These are phyloP conservation scores for Oryza glaberrima DNA, from an alignment of 176 grass and related monocot genomes.

Conservation along the genomic window DNA sequence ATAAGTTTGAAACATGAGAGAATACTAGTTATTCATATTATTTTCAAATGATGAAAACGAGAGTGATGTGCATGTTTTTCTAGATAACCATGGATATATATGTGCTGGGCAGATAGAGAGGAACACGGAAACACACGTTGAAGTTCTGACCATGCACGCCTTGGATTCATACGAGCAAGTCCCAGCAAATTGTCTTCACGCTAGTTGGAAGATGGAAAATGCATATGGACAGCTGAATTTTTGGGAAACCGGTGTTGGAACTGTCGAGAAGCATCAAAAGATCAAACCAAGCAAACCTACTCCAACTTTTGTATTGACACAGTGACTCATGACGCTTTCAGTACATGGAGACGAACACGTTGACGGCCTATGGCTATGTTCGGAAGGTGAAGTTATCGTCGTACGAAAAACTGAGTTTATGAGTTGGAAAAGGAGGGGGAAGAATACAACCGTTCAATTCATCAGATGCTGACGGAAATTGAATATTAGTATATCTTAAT, in stretches of 20 bases:
- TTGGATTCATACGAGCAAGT: background rate
- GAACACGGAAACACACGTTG: background rate
- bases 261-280: background rate
- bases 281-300: background rate
- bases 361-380: background rate
- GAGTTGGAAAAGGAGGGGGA: no score
- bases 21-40: background rate
- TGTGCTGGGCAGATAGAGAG: no score
- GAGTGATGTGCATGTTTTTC: background rate
- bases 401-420: no score
- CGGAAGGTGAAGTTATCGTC: no score
- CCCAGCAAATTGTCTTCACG: background rate
- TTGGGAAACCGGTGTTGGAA: background rate
- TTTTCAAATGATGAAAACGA: background rate
- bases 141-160: background rate
- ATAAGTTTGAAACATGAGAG: background rate
- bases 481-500: no score
- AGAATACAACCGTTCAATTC: no score
- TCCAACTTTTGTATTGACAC: background rate
- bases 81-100: background rate
- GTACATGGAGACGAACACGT: background rate
- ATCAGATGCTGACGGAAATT: no score
- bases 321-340: background rate
- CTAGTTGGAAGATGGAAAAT: background rate
- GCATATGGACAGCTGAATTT: background rate